phyloP scores from a whole-genome alignment of 2,329 filamentous ascomycete genomes.

The Aspergillus pseudoviridinutans region DNA sequence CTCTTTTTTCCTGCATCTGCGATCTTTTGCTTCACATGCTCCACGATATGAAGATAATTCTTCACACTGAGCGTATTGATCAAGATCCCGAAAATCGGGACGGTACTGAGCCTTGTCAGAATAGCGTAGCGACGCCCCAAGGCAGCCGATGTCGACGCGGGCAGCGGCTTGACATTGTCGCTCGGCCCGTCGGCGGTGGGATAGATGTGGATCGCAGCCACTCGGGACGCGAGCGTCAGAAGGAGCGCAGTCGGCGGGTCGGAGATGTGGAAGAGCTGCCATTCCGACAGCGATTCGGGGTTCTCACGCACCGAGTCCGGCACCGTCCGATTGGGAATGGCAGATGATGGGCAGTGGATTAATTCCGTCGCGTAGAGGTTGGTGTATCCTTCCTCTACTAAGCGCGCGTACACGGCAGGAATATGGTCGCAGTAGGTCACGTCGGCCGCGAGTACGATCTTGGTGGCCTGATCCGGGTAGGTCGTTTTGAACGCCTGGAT shows the following conservation, averaged over 20 bases:
- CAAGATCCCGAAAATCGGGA: conserved; percentile 83
- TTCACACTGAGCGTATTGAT: conserved; percentile 92
- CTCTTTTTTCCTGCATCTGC: conserved; percentile 81
- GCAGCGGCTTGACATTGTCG: conserved; percentile 36
- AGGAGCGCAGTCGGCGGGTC: conserved; percentile 77
- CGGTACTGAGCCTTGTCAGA: conserved; percentile 73
- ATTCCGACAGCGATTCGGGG: conserved; percentile 54
- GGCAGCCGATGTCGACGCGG: conserved; percentile 51
- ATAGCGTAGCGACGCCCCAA: conserved; percentile 86
- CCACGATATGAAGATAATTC: conserved; percentile 80
- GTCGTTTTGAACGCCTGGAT: conserved; percentile 61
- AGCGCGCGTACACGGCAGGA: conserved; percentile 48
- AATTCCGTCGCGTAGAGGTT: conserved; percentile 67
- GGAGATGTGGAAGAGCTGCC: conserved; percentile 80
- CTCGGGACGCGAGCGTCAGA: conserved; percentile 78
- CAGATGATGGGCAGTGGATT: conserved; percentile 71
- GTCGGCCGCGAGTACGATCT: conserved; percentile 80
- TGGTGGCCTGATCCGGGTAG: conserved; percentile 61
- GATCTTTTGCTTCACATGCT: conserved; percentile 69
- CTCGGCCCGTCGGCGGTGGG: conserved; percentile 48
- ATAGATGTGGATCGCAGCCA: conserved; percentile 74
- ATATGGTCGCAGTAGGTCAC: conserved; percentile 81
- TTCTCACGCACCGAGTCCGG: conserved; percentile 47
- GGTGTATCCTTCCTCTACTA: conserved; percentile 64
- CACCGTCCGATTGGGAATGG: conserved; percentile 78